Evolutionary conservation across 2,329 filamentous ascomycete species (phyloP).

Genomic region (Fusarium clavum): DNA sequence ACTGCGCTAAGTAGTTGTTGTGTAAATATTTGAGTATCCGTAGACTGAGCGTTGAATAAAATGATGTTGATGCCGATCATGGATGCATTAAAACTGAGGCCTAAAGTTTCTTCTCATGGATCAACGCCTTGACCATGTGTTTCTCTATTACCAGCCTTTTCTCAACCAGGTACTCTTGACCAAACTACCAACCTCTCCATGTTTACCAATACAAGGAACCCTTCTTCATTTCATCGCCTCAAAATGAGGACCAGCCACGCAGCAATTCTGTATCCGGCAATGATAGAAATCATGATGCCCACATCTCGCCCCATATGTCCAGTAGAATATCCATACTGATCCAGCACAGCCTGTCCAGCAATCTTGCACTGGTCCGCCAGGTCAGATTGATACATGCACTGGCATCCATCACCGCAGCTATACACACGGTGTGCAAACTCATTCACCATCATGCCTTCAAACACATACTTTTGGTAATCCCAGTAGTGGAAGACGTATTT

Average conservation of each 20-base stretch:
- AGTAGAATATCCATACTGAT: constrained; percentile 75
- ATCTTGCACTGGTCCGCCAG: constrained; percentile 71
- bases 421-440: constrained; percentile 78
- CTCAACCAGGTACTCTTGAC: not conserved
- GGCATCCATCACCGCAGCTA: constrained; percentile 58
- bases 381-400: constrained; percentile 77
- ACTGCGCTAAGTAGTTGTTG: not conserved
- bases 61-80: not conserved
- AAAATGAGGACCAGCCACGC: constrained; percentile 70
- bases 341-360: constrained; percentile 75
- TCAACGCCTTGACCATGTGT: not conserved
- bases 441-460: constrained; percentile 94
- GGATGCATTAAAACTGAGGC: not conserved
- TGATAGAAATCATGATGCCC: constrained; percentile 82
- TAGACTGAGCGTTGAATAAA: not conserved
- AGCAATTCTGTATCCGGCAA: constrained; percentile 66
- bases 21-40: not conserved
- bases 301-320: constrained; percentile 80
- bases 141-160: not conserved
- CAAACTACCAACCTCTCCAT: not conserved
- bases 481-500: constrained; percentile 90
- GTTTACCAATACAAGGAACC: not conserved
- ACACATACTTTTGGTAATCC: constrained; percentile 88
- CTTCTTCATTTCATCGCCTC: constrained; percentile 25
- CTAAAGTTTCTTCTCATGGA: not conserved